Evolutionary conservation across 2,329 filamentous ascomycete genomes (phyloP).

Genomic region (Dactylellina haptotyla): DNA sequence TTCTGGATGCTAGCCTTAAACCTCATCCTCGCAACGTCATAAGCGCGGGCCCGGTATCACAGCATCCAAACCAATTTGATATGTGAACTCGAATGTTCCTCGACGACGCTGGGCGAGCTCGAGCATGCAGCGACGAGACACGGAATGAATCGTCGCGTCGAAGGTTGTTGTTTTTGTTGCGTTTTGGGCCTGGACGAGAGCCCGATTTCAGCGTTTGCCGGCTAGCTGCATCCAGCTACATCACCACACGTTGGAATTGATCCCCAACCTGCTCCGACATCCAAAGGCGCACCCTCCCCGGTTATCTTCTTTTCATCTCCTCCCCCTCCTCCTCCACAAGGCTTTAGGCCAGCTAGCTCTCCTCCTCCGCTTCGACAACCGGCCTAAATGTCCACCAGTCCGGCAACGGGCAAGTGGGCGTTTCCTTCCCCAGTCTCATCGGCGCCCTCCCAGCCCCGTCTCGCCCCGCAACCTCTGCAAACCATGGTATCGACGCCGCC

Average conservation of each 20-base stretch:
- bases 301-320: neutral
- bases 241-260: neutral
- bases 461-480: constrained; percentile 12
- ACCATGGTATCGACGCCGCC: constrained; percentile 12
- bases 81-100: too few species aligned
- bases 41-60: neutral
- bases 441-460: constrained; percentile 16
- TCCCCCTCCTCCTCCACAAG: neutral
- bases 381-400: constrained; percentile 43
- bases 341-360: neutral
- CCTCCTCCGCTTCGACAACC: neutral
- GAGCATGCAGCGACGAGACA: neutral
- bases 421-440: constrained; percentile 33
- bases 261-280: constrained; percentile 6
- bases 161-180: constrained; percentile 54
- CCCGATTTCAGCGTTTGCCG: too few species aligned
- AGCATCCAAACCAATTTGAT: neutral
- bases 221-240: constrained; percentile 5
- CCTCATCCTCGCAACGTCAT: constrained; percentile 66
- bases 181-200: constrained; percentile 37
- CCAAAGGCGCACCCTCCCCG: constrained; percentile 10
- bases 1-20: constrained; percentile 75
- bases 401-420: constrained; percentile 43
- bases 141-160: constrained; percentile 27
- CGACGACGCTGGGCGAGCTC: neutral